Base-by-base conservation (phyloP, 495 filamentous ascomycete species). In the Aspergillus biplanus region DNA sequence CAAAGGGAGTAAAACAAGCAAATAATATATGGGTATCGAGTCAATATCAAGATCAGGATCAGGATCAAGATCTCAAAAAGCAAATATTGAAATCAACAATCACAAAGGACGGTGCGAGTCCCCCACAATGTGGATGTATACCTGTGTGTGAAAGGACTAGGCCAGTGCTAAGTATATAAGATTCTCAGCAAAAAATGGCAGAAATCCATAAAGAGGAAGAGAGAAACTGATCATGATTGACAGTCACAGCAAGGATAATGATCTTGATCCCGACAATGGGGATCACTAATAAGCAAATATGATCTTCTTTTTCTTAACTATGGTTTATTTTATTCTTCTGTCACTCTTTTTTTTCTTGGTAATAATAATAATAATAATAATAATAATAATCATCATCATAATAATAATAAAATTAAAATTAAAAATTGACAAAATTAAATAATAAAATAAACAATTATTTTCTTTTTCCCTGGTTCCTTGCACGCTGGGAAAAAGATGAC, bases 241-340 rank as follows among this genome's bases (percentile, higher is more conserved):
- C 59, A 67, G 52, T 59, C 52, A 34, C 46, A 62, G 46, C 44
- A 44, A 56, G 44, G 59, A 60, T 34, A 50, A 56, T 58, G 60
- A 60, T 58, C 52, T 60, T 60, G 57, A 57, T 63, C 39, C 61
- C 50, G 61, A 57, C 57, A 63, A 60, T 63, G 57, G 61, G 56
- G 57, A 60, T 64, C 56, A 31, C 60, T 60, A 67, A 64, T 63
- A 60, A 67, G 65, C 61, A 63, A 64, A 62, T 61, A 63, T 58
- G 54, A 56, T 61, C 56, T 52, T 47, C 46, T 33, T 61, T 52
- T 42, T 60, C 31, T 53, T 61, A 44, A 33, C 8, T 39, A 56
- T 47, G 15, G 33, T 60, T 47, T 59, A 55, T 46, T 48, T 60
- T 63, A 58, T 31, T 62, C 21, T 27, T 27, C 21, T 27, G 21